Evolutionary conservation across 495 filamentous ascomycete species (phyloP).

Genomic region (Pseudevernia furfuracea): DNA sequence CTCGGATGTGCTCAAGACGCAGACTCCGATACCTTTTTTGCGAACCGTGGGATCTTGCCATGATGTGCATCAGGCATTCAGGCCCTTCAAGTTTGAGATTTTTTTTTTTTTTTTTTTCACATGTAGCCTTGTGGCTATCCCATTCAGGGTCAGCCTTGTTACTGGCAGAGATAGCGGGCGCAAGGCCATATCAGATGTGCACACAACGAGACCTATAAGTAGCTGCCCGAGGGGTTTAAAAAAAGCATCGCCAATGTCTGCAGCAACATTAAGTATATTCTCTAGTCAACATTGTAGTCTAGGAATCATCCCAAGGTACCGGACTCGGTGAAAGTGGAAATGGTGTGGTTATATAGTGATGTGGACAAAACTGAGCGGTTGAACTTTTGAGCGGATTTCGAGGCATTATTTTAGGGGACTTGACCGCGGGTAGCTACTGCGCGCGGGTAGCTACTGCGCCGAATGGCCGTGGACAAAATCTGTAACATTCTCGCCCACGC

Average conservation of each 20-base stretch:
- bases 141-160: background rate
- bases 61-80: background rate
- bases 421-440: background rate
- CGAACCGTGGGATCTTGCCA: background rate
- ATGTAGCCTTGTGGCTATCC: background rate
- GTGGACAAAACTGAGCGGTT: background rate
- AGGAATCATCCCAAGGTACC: background rate
- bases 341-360: background rate
- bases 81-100: background rate
- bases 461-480: background rate
- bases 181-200: background rate
- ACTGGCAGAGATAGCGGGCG: background rate
- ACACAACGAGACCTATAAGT: background rate
- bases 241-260: no score
- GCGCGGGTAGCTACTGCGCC: no score
- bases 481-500: no score
- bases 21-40: background rate
- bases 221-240: background rate
- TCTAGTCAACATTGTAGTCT: background rate
- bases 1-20: background rate
- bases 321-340: background rate
- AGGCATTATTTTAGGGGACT: no score
- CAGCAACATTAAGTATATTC: no score
- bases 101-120: background rate
- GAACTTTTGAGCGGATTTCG: background rate